Base-by-base conservation (phyloP, 768 basidiomycete species). In the Podaxis mareebaensis region DNA sequence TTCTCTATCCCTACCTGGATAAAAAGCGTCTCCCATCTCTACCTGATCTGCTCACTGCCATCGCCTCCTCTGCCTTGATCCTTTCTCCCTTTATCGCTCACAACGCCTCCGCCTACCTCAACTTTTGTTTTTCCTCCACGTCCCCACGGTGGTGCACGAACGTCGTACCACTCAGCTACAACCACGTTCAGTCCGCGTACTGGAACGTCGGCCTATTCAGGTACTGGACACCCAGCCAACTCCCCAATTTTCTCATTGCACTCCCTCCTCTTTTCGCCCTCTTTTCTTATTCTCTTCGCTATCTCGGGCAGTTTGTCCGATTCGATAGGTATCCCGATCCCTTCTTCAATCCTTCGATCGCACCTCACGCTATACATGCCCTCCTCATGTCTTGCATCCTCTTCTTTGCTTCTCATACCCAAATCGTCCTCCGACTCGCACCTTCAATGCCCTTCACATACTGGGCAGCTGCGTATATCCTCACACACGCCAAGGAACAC, bases 191-290 rank as follows among this genome's bases (percentile, higher is more conserved):
- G 72, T 76, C 76, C 4, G 79, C 82, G 58, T 98, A 99, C 73
- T 99, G 96, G 97, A 81, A 91, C 71, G 77, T 83, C 49, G 95
- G 96, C 15, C 85, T 96, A 66, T 74, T 99, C 65, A 84, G 80
- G 2, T 99, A 99, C 74, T 99, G 93, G 93, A 89, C 89, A 0
- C 65, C 77, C 24, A 76, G 83, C 33, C 96, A 99, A 74, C 68
- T 94, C 2, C 97, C 97, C 52, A 97, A 98, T 74, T 92, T 98
- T 71, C 66, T 93, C 64, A 80, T 99, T 61, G 86, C 90, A 15
- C 69, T 85, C 0, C 96, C 96, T 0, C 81, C 90, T 0, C 82
- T 96, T 58, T 46, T 75, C 54, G 76, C 82, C 65, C 75, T 88
- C 40, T 74, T 82, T 59, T 61, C 74, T 4, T 86, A 84, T 62